Evolutionary conservation across 2,329 filamentous ascomycete species (phyloP), one percentile per base, ranked within the genome.

Genomic region (Colletotrichum falcatum): DNA sequence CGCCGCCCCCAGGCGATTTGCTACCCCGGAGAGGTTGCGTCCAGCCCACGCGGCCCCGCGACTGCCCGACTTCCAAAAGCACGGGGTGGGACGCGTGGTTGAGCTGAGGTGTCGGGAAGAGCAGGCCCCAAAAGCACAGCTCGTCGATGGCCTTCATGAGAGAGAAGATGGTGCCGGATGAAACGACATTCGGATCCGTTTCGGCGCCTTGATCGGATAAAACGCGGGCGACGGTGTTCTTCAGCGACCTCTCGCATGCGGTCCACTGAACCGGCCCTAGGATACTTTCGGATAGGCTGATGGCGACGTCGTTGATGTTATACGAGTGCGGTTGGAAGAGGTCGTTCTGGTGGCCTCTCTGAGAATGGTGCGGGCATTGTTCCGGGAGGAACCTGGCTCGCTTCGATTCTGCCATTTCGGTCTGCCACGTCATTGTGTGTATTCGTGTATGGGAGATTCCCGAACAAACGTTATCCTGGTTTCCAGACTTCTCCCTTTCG

Each of bases 131-230:
- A 28, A 70, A 23, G 26, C 67, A 70, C 35, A 70, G 64, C 8
- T 70, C 67, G 37, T 70, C 67, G 44, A 70, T 53, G 9, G 65
- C 49, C 16, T 70, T 67, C 64, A 70, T 70, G 44, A 70, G 35
- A 9, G 64, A 62, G 42, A 70, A 70, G 3, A 70, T 53, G 1
- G 64, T 63, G 58, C 23, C 61, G 37, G 37, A 20, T 8, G 56
- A 62, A 12, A 66, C 58, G 28, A 48, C 23, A 39, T 59, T 67
- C 5, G 67, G 53, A 14, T 37, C 61, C 12, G 35, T 70, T 8
- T 58, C 64, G n/a, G 42, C 12, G 23, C 67, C 67, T 48, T 70
- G 64, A 37, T 70, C 60, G 20, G 33, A 46, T 4, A 70, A 37
- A 5, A 67, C 44, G 44, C 42, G 67, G 58, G 58, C 64, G 51